Evolutionary conservation across 768 basidiomycete genomes (phyloP), one percentile per base, ranked within the genome.

Genomic region (Rhodosporidiobolus sp.): DNA sequence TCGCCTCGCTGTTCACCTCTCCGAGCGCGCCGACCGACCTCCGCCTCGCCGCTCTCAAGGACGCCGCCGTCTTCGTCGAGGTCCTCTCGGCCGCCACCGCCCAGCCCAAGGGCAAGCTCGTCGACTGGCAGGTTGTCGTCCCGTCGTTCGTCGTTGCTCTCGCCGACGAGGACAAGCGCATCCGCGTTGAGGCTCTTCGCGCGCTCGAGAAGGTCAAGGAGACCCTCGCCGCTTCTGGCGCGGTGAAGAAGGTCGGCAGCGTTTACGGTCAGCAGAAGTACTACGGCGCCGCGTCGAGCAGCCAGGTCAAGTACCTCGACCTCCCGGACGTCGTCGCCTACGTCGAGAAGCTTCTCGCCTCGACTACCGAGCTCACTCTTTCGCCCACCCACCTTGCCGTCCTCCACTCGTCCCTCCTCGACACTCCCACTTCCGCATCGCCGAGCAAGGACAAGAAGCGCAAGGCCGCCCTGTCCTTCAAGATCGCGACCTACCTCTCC

Each of bases 21-120:
- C 22, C 72, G 4, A 17, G 62, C 14, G 43, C 70, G 3, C 28
- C 78, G 3, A 3, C 81, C 6, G 75, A 79, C 28, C 59, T 84
- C 83, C 70, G 84, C 81, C 67, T 85, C 4, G 84, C 87, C 3
- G 88, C 92, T 0, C 82, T 97, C 16, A 82, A 85, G 9, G 93
- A 97, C 79, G 87, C 88, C 28, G 83, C 85, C 4, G 91, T 92
- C 0, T 94, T 94, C 81, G 80, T 98, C 20, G 85, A 87, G 58
- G 91, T 94, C 0, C 88, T 92, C 80, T 79, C 84, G 2, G 78
- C 83, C 12, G 65, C 63, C 20, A 65, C 69, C 4, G 82, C 85
- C 57, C 81, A 84, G 53, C 83, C 84, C 49, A 83, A 84, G 22
- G 80, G 88, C 8, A 79, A 72, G 73, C 19, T 73, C 72, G 63